Percentiles rank a stretch among this genome's conserved stretches.
Conservation (phyloP, 495 filamentous ascomycete genomes). For the Aspergillus saccharolyticus region DNA sequence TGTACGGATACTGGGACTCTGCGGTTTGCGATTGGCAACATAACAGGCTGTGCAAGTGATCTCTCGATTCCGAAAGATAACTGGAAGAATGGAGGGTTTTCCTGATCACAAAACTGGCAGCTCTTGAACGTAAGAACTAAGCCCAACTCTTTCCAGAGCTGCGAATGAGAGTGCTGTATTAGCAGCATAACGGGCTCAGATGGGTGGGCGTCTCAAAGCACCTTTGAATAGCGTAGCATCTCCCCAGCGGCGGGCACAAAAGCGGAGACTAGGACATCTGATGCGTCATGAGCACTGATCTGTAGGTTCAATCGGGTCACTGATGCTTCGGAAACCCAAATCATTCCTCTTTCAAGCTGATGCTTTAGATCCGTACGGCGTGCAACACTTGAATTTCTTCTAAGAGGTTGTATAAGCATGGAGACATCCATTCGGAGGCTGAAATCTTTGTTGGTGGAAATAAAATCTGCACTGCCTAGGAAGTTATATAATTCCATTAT, state of each 20-base stretch:
- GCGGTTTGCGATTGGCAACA: slow-evolving; percentile 7
- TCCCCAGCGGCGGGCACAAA: slow-evolving; percentile 21
- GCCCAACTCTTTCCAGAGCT: slow-evolving; percentile 36
- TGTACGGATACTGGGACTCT: slow-evolving; percentile 17
- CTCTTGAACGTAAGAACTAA: slow-evolving; percentile 24
- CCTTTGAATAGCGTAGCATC: slow-evolving; percentile 26
- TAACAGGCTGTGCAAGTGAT: background rate
- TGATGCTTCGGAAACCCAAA: slow-evolving; percentile 32
- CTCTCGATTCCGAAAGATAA: slow-evolving; percentile 27
- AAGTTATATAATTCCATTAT: too few relatives aligned
- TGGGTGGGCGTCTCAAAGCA: slow-evolving; percentile 4
- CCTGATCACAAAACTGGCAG: slow-evolving; percentile 1
- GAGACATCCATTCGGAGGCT: background rate
- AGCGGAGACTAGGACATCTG: background rate
- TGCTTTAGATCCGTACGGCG: background rate
- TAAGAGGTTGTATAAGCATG: background rate
- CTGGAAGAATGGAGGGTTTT: slow-evolving; percentile 2
- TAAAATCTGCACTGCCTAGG: background rate
- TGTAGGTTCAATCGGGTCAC: slow-evolving; percentile 24
- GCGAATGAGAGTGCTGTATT: background rate
- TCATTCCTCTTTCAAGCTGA: background rate
- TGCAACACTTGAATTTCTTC: background rate
- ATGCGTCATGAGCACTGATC: slow-evolving; percentile 7
- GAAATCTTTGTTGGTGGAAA: background rate
- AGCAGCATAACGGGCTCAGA: background rate